Evolutionary conservation across 108 stramenopile genomes (phyloP).

Genomic region (Nitzschia inconspicua): DNA sequence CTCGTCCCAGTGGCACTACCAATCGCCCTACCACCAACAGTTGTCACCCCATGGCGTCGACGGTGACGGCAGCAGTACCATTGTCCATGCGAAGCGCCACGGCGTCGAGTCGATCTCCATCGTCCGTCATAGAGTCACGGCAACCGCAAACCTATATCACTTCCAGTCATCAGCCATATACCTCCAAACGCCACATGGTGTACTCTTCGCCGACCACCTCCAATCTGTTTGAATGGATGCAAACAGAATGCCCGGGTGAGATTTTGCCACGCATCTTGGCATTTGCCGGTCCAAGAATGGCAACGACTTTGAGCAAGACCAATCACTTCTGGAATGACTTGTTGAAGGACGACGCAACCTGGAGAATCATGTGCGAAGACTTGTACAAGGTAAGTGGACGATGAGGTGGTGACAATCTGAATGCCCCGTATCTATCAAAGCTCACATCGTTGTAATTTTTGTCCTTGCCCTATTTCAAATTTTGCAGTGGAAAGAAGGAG

Average conservation of each 20-base stretch:
- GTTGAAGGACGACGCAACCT: constrained; percentile 57
- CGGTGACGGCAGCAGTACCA: no score
- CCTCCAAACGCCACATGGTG: no score
- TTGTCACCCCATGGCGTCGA: no score
- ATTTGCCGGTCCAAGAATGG: constrained; percentile 67
- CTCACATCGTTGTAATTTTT: background rate
- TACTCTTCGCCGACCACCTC: background rate
- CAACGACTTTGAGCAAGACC: constrained; percentile 30
- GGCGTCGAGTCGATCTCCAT: no score
- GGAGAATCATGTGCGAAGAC: constrained; percentile 73
- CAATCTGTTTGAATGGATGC: constrained; percentile 33
- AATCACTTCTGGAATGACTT: constrained; percentile 67
- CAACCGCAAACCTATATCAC: no score
- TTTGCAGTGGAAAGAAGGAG: constrained; percentile 64
- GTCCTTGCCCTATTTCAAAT: background rate
- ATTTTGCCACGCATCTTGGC: constrained; percentile 64
- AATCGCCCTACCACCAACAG: no score
- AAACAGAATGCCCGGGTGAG: constrained; percentile 52
- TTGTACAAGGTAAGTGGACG: constrained; percentile 62
- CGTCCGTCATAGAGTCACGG: no score
- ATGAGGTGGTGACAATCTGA: background rate
- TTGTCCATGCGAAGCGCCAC: no score
- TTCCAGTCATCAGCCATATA: no score
- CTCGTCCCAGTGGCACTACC: no score
- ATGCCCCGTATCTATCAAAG: background rate